A percentile compares a stretch with the other conserved stretches of the same genome.
phyloP scores from a whole-genome alignment of 352 stramenopile species.

The Pythium aquatile region DNA sequence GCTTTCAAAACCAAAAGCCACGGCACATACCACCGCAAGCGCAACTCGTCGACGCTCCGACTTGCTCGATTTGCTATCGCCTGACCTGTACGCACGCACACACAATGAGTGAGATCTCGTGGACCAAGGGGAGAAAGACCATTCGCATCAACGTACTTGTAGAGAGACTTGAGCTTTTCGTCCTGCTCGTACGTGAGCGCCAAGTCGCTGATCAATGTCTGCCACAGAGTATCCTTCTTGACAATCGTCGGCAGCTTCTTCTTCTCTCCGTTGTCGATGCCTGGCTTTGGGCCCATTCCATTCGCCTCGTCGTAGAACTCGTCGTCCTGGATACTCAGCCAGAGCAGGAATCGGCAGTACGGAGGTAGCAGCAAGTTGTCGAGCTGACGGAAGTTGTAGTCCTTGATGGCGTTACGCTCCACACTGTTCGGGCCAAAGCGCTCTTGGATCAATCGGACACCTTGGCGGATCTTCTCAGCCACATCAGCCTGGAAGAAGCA shows the following conservation, averaged over 20 bases:
- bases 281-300: constrained; percentile 39
- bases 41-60: constrained; percentile 76
- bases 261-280: constrained; percentile 52
- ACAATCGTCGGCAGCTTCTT: constrained; percentile 61
- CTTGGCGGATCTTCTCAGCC: constrained; percentile 75
- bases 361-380: constrained; percentile 82
- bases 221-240: constrained; percentile 85
- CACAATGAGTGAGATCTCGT: background rate
- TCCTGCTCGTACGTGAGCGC: constrained; percentile 88
- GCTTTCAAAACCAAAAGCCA: background rate
- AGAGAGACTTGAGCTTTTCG: constrained; percentile 86
- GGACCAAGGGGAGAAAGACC: background rate
- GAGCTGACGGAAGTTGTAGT: constrained; percentile 89
- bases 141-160: constrained; percentile 52
- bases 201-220: constrained; percentile 71
- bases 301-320: constrained; percentile 78
- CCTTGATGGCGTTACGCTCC: constrained; percentile 81
- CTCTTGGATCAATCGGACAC: constrained; percentile 76
- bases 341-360: constrained; percentile 89
- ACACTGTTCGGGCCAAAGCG: constrained; percentile 84
- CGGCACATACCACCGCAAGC: constrained; percentile 67
- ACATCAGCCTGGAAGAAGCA: constrained; percentile 21
- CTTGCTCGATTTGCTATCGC: constrained; percentile 82
- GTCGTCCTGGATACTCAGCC: constrained; percentile 87
- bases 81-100: constrained; percentile 37